phyloP scores from a whole-genome alignment of 139 green algal genomes.

The Chlorella sp. region DNA sequence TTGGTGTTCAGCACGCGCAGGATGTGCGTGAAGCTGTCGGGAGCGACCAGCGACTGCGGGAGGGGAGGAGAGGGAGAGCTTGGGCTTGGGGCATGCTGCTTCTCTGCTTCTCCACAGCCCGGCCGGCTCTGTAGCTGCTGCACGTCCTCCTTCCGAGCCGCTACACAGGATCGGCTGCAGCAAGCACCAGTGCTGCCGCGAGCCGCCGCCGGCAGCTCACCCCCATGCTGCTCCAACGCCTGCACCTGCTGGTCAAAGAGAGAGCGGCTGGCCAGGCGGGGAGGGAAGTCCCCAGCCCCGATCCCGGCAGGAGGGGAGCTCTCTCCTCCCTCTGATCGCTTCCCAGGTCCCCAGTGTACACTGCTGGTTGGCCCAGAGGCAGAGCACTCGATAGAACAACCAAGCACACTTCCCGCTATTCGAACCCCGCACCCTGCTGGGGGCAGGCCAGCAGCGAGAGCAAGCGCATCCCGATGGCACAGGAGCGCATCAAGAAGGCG shows the following conservation, averaged over 20 bases:
- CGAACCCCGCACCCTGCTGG: no score
- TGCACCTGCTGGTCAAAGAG: neutral
- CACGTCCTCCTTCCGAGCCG: no score
- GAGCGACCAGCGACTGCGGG: slow-evolving; percentile 62
- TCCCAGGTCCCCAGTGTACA: no score
- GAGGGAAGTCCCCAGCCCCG: no score
- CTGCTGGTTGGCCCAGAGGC: no score
- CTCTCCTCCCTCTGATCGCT: no score
- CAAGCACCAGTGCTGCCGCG: neutral
- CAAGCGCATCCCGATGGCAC: no score
- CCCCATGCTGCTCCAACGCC: slow-evolving; percentile 4
- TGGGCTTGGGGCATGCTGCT: neutral
- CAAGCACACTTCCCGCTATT: no score
- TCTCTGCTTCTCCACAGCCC: neutral
- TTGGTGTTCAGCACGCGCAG: slow-evolving; percentile 99
- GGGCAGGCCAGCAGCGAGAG: no score
- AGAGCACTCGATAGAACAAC: no score
- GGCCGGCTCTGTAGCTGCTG: neutral
- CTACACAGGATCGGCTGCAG: no score
- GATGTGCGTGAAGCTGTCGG: slow-evolving; percentile 98
- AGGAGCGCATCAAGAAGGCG: slow-evolving; percentile 33
- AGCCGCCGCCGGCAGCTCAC: neutral
- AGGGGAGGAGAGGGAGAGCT: neutral
- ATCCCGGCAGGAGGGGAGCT: no score
- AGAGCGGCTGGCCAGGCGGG: neutral